A percentile compares a stretch with the other conserved stretches of the same genome.
phyloP scores from a whole-genome alignment of 169 alveolate genomes.

The Cryptosporidium sp. region DNA sequence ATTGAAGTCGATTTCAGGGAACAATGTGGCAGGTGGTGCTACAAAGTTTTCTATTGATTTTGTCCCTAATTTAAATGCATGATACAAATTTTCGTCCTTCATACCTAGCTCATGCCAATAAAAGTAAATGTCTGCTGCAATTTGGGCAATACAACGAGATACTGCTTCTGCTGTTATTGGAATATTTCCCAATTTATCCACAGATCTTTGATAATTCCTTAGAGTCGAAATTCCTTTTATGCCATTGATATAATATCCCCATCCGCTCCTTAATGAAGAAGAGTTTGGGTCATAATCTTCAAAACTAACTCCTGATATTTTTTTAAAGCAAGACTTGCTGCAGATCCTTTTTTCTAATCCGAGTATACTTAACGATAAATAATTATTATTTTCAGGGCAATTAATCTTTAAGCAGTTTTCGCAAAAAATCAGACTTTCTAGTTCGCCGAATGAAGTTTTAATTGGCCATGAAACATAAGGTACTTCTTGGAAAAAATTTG shows the following conservation, averaged over 20 bases:
- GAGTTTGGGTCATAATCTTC: conserved; percentile 3
- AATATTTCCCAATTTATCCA: conserved; percentile 36
- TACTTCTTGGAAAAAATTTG: conserved; percentile 42
- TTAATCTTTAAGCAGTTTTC: conserved; percentile 58
- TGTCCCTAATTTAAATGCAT: conserved; percentile 30
- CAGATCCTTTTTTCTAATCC: conserved; percentile 37
- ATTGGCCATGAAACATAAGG: conserved; percentile 72
- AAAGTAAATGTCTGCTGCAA: conserved; percentile 77
- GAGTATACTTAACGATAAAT: neutral
- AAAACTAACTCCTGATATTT: conserved; percentile 6
- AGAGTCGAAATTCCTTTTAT: neutral
- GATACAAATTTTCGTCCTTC: conserved; percentile 18
- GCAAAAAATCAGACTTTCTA: conserved; percentile 16
- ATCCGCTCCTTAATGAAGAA: conserved; percentile 39
- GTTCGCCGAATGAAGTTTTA: conserved; percentile 5
- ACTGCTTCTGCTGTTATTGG: conserved; percentile 80
- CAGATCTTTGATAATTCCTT: conserved; percentile 29
- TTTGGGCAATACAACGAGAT: conserved; percentile 76
- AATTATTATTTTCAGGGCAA: conserved; percentile 8
- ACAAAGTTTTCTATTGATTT: conserved; percentile 71
- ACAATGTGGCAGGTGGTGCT: conserved; percentile 76
- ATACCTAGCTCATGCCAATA: conserved; percentile 52
- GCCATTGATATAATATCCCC: conserved; percentile 58
- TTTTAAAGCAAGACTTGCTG: conserved; percentile 42
- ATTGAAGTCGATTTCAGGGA: conserved; percentile 68